Conservation (phyloP, 768 basidiomycete species). For the Mycena vitilis region DNA sequence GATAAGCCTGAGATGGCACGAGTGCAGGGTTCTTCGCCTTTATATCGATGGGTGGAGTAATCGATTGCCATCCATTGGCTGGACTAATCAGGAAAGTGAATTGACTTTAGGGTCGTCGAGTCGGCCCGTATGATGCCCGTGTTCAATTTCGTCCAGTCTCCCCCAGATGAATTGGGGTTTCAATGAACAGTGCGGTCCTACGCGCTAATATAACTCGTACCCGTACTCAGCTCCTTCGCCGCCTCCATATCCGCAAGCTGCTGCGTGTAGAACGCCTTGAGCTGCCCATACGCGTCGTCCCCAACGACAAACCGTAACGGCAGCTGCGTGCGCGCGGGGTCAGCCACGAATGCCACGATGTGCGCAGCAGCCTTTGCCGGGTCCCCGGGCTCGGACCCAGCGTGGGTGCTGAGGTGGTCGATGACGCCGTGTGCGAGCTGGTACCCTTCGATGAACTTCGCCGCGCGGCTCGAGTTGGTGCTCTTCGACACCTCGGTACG, state of each 20-base stretch:
- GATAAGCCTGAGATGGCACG: not conserved
- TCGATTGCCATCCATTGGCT: slow-evolving; percentile 23
- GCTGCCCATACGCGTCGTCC: slow-evolving; percentile 9
- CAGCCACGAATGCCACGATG: slow-evolving; percentile 14
- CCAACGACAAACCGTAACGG: slow-evolving; percentile 20
- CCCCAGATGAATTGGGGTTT: too few relatives aligned
- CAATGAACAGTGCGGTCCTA: not conserved
- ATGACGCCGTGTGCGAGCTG: slow-evolving; percentile 15
- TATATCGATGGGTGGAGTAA: slow-evolving; percentile 23
- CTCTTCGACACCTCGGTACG: slow-evolving; percentile 19
- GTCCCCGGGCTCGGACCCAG: slow-evolving; percentile 10
- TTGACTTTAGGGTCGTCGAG: too few relatives aligned
- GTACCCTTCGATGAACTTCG: slow-evolving; percentile 18
- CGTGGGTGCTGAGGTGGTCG: not conserved
- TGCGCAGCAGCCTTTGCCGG: slow-evolving; percentile 10
- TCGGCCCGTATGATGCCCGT: too few relatives aligned
- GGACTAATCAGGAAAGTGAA: not conserved
- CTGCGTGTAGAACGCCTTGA: slow-evolving; percentile 15
- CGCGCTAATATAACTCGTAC: slow-evolving; percentile 8
- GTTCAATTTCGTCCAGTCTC: too few relatives aligned
- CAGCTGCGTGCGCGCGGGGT: slow-evolving; percentile 13
- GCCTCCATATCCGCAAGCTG: slow-evolving; percentile 21
- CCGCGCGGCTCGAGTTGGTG: slow-evolving; percentile 9
- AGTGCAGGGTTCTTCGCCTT: not conserved
- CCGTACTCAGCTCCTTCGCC: slow-evolving; percentile 19